phyloP scores from a whole-genome alignment of 1,284 basidiomycete species.

The Ceratobasidium sp. region DNA sequence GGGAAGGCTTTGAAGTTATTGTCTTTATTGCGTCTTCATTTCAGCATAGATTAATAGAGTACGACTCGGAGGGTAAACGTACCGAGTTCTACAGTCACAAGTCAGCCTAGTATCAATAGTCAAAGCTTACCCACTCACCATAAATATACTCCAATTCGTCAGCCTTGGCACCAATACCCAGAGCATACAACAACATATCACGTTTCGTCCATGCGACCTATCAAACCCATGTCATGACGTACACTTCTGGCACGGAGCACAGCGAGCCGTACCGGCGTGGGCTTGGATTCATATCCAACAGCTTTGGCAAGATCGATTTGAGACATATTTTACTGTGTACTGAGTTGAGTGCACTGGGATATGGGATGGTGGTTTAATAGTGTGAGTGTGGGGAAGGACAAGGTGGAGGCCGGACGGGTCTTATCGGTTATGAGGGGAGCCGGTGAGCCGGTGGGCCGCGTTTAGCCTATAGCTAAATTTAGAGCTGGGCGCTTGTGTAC shows the following conservation, averaged over 20 bases:
- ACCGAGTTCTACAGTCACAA: slow-evolving; percentile 41
- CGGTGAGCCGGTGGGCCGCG: no score
- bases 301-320: slow-evolving; percentile 58
- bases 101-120: slow-evolving; percentile 11
- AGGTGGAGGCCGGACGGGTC: neutral
- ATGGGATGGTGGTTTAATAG: slow-evolving; percentile 1
- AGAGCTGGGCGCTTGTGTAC: no score
- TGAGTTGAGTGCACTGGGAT: neutral
- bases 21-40: slow-evolving; percentile 49
- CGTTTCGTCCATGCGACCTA: slow-evolving; percentile 75
- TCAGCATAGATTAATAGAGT: neutral
- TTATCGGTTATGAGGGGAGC: no score
- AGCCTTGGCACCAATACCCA: slow-evolving; percentile 72
- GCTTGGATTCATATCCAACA: slow-evolving; percentile 56
- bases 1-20: slow-evolving; percentile 59
- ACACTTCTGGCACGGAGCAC: neutral
- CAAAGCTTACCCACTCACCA: slow-evolving; percentile 54
- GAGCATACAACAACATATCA: slow-evolving; percentile 69
- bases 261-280: slow-evolving; percentile 54
- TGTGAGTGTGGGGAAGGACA: slow-evolving; percentile 20
- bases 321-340: slow-evolving; percentile 8
- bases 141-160: slow-evolving; percentile 67
- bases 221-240: neutral
- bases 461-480: no score
- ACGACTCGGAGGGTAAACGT: slow-evolving; percentile 9